phyloP scores from a whole-genome alignment of 257 asterid species.

The Lavandula angustifolia region DNA sequence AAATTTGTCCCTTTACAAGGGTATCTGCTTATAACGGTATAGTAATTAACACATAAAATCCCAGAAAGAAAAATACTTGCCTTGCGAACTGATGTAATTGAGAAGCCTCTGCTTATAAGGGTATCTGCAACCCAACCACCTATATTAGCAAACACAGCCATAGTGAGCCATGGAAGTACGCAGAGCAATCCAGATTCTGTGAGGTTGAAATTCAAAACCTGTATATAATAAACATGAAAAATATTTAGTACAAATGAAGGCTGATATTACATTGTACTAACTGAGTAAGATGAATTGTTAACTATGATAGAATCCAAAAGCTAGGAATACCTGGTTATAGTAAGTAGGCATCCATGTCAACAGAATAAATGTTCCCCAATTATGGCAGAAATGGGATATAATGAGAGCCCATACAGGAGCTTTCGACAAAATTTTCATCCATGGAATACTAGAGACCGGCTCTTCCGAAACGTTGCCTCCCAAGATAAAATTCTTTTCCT shows the following conservation, averaged over 20 bases:
- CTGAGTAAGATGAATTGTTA: conserved; percentile 10
- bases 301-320: conserved; percentile 20
- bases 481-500: conserved; percentile 66
- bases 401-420: conserved; percentile 99
- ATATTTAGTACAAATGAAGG: background rate
- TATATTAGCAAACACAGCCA: conserved; percentile 87
- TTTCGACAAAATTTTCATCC: conserved; percentile 87
- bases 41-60: too few relatives aligned
- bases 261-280: conserved; percentile 8
- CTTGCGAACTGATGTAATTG: conserved; percentile 62
- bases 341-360: conserved; percentile 99
- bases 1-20: too few relatives aligned
- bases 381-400: conserved; percentile 97
- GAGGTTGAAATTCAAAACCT: conserved; percentile 95
- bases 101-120: conserved; percentile 81
- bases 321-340: conserved; percentile 76
- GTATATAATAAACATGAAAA: conserved; percentile 19
- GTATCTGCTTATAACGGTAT: too few relatives aligned
- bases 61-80: conserved; percentile 24
- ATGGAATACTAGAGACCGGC: conserved; percentile 82
- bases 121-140: conserved; percentile 98
- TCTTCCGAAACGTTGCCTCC: conserved; percentile 67
- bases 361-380: conserved; percentile 98
- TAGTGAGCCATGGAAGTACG: conserved; percentile 84
- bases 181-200: background rate